These are phyloP conservation scores for Cyclocybe aegerita DNA, from an alignment of 768 basidiomycete genomes.

Conservation along the genomic window DNA sequence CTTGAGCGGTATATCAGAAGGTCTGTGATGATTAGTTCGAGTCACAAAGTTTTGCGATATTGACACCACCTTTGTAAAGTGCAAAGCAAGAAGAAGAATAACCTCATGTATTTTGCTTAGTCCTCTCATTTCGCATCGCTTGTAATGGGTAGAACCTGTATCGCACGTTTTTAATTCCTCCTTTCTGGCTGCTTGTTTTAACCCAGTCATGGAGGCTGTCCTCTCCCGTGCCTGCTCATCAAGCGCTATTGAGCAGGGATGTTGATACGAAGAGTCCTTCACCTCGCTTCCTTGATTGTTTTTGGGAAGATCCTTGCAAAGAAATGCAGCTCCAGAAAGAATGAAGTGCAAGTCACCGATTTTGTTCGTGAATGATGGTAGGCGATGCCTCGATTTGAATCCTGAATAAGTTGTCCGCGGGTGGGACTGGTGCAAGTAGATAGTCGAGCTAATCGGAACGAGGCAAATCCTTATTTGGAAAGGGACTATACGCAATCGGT, in stretches of 20 bases:
- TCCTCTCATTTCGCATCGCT: constrained; percentile 5
- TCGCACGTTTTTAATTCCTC: too few relatives aligned
- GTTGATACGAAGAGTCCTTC: too few relatives aligned
- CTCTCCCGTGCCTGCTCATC: too few relatives aligned
- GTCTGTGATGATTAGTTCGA: constrained; percentile 35
- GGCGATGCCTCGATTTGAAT: too few relatives aligned
- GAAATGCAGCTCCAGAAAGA: too few relatives aligned
- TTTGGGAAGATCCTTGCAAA: too few relatives aligned
- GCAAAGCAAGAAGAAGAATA: constrained; percentile 99
- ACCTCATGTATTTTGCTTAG: constrained; percentile 91
- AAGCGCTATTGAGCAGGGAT: too few relatives aligned
- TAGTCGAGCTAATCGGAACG: constrained; percentile 8
- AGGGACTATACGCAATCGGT: constrained; percentile 10
- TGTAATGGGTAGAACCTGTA: background rate
- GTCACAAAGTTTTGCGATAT: constrained; percentile 11
- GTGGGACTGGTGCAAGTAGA: constrained; percentile 8
- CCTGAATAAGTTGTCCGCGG: background rate
- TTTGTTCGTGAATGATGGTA: too few relatives aligned
- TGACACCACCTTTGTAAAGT: constrained; percentile 47
- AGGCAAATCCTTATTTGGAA: constrained; percentile 21
- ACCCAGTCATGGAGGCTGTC: too few relatives aligned
- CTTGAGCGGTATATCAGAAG: constrained; percentile 87
- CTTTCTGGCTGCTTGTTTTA: too few relatives aligned
- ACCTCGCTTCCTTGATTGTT: too few relatives aligned
- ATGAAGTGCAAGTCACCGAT: too few relatives aligned